Evolutionary conservation across 148 eudicot genomes (phyloP).

Genomic region (Vaccinium macrocarpon): DNA sequence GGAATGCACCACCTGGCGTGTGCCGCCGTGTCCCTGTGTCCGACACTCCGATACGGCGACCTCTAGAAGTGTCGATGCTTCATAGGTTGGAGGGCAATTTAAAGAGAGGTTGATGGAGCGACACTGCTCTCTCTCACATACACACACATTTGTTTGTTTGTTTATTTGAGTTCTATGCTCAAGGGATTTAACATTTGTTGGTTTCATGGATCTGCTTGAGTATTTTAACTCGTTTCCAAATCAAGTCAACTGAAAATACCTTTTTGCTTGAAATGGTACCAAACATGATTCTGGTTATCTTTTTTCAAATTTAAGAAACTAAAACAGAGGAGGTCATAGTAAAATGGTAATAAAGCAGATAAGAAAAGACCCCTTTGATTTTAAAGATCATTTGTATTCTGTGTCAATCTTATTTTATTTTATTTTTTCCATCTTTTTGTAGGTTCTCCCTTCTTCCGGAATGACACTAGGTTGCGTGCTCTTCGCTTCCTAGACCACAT

Average conservation of each 20-base stretch:
- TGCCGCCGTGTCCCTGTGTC: too few species aligned
- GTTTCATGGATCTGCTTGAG: background rate
- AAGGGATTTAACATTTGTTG: background rate
- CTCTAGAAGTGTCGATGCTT: too few species aligned
- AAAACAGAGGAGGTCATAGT: background rate
- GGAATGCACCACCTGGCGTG: too few species aligned
- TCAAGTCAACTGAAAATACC: background rate
- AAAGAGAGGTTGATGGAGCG: background rate
- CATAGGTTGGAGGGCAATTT: background rate
- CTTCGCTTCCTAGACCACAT: conserved; percentile 98
- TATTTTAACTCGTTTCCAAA: background rate
- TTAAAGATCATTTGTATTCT: background rate
- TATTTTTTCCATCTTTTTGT: conserved; percentile 14
- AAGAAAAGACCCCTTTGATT: background rate
- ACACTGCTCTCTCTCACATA: background rate
- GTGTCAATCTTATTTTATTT: background rate
- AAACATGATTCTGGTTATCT: background rate
- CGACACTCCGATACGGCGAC: too few species aligned
- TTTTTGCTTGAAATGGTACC: background rate
- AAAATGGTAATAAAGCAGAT: background rate
- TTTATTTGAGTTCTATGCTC: background rate
- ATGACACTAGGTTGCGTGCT: conserved; percentile 97
- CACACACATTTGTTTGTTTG: background rate
- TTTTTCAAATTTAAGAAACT: conserved; percentile 3
- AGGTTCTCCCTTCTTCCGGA: conserved; percentile 92